phyloP scores from a whole-genome alignment of 148 eudicot species.

The Cornus suecica region DNA sequence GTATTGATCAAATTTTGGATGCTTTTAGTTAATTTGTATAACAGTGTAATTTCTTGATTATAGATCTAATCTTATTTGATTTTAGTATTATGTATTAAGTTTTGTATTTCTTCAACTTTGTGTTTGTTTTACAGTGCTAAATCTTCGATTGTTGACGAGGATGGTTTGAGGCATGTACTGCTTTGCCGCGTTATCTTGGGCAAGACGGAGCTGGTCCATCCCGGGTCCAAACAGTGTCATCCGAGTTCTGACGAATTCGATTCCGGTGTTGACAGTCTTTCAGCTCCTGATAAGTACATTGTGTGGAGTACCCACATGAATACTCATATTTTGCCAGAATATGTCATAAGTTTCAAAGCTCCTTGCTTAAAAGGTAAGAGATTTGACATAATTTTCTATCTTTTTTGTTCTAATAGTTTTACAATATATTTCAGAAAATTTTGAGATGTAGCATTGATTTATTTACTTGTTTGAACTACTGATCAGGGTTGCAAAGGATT shows the following conservation, averaged over 20 bases:
- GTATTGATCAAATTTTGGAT: too few species aligned
- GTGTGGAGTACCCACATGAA: constrained; percentile 64
- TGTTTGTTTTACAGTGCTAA: constrained; percentile 40
- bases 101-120: background rate
- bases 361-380: constrained; percentile 29
- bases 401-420: background rate
- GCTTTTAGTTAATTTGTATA: too few species aligned
- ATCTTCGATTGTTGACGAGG: constrained; percentile 38
- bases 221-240: constrained; percentile 40
- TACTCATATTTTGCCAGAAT: constrained; percentile 72
- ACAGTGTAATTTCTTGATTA: too few species aligned
- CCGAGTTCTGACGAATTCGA: constrained; percentile 50
- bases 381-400: background rate
- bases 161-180: constrained; percentile 56
- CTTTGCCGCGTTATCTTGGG: constrained; percentile 72
- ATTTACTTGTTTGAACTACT: background rate
- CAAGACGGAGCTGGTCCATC: constrained; percentile 29
- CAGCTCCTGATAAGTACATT: constrained; percentile 42
- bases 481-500: constrained; percentile 17
- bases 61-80: background rate
- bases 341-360: constrained; percentile 50
- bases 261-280: constrained; percentile 45
- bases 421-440: background rate
- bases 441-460: background rate
- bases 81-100: background rate